phyloP scores from a whole-genome alignment of 805 yeast species.

The Candida rishiriensis region DNA sequence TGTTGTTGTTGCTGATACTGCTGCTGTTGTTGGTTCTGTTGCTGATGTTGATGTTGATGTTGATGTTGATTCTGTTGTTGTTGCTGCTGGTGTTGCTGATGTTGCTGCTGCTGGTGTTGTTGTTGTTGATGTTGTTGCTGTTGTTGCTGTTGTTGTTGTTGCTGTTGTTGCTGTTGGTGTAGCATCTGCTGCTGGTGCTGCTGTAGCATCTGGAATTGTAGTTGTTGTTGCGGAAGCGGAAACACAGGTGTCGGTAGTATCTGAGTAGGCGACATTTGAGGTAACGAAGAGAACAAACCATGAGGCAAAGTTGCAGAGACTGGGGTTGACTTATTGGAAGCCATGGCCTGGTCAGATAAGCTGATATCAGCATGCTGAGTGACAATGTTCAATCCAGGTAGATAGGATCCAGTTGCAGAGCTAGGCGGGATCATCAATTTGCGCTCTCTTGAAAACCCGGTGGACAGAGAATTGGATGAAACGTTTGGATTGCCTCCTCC shows the following conservation, averaged over 20 bases:
- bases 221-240: slow-evolving; percentile 16
- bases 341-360: slow-evolving; percentile 12
- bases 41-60: neutral
- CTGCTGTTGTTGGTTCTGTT: slow-evolving; percentile 1
- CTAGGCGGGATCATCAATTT: slow-evolving; percentile 10
- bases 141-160: slow-evolving; percentile 6
- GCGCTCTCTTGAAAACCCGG: slow-evolving; percentile 7
- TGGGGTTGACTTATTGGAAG: slow-evolving; percentile 26
- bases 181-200: slow-evolving; percentile 18
- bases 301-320: slow-evolving; percentile 25
- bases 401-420: slow-evolving; percentile 16
- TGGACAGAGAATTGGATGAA: neutral
- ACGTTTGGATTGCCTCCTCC: neutral
- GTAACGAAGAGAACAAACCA: slow-evolving; percentile 25
- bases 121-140: slow-evolving; percentile 1
- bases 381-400: slow-evolving; percentile 18
- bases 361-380: slow-evolving; percentile 13
- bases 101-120: slow-evolving; percentile 1
- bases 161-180: slow-evolving; percentile 15
- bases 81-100: neutral
- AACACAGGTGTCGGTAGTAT: slow-evolving; percentile 25
- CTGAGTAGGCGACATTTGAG: slow-evolving; percentile 31
- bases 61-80: slow-evolving; percentile 1
- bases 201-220: slow-evolving; percentile 23
- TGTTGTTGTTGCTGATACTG: neutral